Percentiles rank a stretch among this genome's conserved stretches.
Conservation (phyloP, 2,329 filamentous ascomycete genomes). For the Orbilia brochopaga region DNA sequence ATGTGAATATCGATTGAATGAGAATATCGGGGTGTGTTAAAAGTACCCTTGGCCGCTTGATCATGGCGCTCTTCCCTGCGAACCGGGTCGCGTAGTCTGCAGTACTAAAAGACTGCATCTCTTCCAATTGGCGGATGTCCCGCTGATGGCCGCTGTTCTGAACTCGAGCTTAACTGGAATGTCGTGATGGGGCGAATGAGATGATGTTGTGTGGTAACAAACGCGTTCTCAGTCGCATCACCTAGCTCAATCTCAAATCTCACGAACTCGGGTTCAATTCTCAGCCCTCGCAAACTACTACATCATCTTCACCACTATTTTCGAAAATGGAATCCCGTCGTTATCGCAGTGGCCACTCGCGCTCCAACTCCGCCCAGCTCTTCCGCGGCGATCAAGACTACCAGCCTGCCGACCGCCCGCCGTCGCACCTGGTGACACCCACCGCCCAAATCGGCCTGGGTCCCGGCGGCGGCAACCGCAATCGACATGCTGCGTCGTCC, state of each 20-base stretch:
- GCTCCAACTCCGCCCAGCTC: conserved; percentile 48
- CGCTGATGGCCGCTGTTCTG: not conserved
- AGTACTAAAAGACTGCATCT: conserved; percentile 60
- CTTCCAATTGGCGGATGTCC: not conserved
- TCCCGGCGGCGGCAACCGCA: conserved; percentile 61
- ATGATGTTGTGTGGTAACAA: conserved; percentile 32
- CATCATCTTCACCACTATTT: not conserved
- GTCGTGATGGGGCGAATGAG: not conserved
- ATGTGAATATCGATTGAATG: conserved; percentile 2
- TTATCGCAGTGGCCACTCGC: conserved; percentile 38
- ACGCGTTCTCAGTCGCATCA: conserved; percentile 22
- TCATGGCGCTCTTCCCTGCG: conserved; percentile 69
- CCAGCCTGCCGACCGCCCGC: conserved; percentile 47
- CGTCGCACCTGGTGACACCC: conserved; percentile 36
- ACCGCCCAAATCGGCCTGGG: conserved; percentile 67
- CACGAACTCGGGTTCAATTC: not conserved
- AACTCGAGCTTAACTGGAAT: not conserved
- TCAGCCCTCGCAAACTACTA: not conserved
- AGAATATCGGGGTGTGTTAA: not conserved
- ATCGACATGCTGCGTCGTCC: conserved; percentile 62
- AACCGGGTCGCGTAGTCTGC: conserved; percentile 76
- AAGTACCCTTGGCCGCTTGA: conserved; percentile 74
- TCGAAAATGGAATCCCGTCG: conserved; percentile 27
- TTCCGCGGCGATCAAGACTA: conserved; percentile 35
- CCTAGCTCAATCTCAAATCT: not conserved